These are phyloP conservation scores for Lepiota brunneoincarnata DNA, from an alignment of 768 basidiomycete genomes.

Conservation along the genomic window DNA sequence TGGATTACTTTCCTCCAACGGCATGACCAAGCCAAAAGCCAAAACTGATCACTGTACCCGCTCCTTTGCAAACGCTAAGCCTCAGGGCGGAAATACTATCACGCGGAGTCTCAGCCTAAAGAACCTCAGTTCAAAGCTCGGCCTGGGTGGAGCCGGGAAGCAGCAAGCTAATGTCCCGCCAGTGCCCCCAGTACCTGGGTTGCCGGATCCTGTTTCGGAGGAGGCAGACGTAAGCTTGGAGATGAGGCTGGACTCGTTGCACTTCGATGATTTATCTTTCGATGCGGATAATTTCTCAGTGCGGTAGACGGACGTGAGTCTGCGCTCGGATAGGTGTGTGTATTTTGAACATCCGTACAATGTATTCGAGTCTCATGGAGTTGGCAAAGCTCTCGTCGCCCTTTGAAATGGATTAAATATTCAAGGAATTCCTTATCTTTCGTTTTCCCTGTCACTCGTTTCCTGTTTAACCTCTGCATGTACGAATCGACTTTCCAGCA, in stretches of 20 bases:
- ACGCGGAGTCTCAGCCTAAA: conserved; percentile 11
- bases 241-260: conserved; percentile 69
- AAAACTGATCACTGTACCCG: neutral
- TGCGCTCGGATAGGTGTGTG: neutral
- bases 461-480: neutral
- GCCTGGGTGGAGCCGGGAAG: neutral
- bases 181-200: neutral
- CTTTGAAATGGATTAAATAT: too few relatives aligned
- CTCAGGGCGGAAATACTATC: neutral
- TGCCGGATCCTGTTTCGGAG: conserved; percentile 11
- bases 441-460: neutral
- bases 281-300: conserved; percentile 53
- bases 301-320: neutral
- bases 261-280: conserved; percentile 70
- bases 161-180: neutral
- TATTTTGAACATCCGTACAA: too few relatives aligned
- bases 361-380: too few relatives aligned
- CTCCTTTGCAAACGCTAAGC: neutral
- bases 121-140: conserved; percentile 4
- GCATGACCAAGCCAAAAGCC: neutral
- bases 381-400: too few relatives aligned
- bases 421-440: too few relatives aligned
- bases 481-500: neutral
- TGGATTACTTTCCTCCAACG: neutral
- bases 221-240: conserved; percentile 49